Percentiles rank a stretch among this genome's conserved stretches.
These are phyloP conservation scores for Penicillium italicum DNA, from an alignment of 2,329 filamentous ascomycete species.

Conservation along the genomic window DNA sequence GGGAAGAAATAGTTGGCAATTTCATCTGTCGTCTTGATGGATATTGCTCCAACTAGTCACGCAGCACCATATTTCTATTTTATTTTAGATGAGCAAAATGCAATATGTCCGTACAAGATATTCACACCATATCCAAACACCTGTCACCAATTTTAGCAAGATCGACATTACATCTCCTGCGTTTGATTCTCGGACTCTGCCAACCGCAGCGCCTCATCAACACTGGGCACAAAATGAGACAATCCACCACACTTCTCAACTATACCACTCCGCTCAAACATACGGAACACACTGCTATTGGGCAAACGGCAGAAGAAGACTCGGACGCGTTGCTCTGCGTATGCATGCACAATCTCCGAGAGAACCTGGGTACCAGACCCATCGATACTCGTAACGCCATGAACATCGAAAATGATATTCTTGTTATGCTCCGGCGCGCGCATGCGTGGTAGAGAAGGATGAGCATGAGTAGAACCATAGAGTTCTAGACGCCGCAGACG, in stretches of 20 bases:
- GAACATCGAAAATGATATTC: conserved; percentile 95
- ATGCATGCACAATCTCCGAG: conserved; percentile 78
- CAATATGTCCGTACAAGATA: neutral
- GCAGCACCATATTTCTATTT: too few relatives aligned
- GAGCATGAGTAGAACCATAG: conserved; percentile 80
- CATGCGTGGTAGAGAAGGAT: conserved; percentile 80
- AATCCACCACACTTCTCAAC: conserved; percentile 76
- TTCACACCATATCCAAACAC: neutral
- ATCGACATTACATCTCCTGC: conserved; percentile 31
- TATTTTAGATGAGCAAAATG: neutral
- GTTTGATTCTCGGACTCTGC: conserved; percentile 66
- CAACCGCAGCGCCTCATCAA: conserved; percentile 77
- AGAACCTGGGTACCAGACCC: conserved; percentile 91
- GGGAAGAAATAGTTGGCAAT: neutral
- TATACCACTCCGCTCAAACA: conserved; percentile 78
- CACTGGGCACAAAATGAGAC: conserved; percentile 73
- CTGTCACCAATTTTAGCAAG: neutral
- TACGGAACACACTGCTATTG: conserved; percentile 59
- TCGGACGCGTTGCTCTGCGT: conserved; percentile 68
- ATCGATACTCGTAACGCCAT: conserved; percentile 93
- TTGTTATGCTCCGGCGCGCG: conserved; percentile 75
- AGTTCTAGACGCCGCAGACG: conserved; percentile 78
- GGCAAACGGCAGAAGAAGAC: conserved; percentile 55
- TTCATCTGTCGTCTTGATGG: neutral
- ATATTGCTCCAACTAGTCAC: too few relatives aligned